phyloP scores from a whole-genome alignment of 2,329 filamentous ascomycete genomes.

The Nakataea oryzae region DNA sequence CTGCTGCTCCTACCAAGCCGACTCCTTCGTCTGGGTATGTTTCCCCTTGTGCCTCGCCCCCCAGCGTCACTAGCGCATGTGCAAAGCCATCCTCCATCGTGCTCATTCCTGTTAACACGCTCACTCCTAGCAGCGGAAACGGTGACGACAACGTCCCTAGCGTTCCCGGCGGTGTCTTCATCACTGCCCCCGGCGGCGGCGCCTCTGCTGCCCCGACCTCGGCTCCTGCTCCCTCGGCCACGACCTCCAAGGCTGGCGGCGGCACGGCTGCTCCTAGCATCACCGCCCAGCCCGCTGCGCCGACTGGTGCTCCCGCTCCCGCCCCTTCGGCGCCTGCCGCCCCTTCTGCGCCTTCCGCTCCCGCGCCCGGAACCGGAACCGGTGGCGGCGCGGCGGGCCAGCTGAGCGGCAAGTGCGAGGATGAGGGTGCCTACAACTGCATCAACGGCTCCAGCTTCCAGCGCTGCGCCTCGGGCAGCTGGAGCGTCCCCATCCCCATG shows the following conservation, averaged over 20 bases:
- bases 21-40: background rate
- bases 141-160: slow-evolving; percentile 4
- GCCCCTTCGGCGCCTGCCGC: too few species aligned
- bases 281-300: background rate
- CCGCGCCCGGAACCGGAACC: slow-evolving; percentile 14
- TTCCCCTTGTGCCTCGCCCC: background rate
- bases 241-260: slow-evolving; percentile 3
- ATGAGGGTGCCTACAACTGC: slow-evolving; percentile 50
- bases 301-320: slow-evolving; percentile 8
- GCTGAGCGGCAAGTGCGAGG: slow-evolving; percentile 24
- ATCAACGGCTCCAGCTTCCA: slow-evolving; percentile 44
- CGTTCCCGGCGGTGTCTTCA: slow-evolving; percentile 30
- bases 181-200: slow-evolving; percentile 19
- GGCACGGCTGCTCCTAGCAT: background rate
- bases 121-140: background rate
- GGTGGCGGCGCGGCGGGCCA: slow-evolving; percentile 7
- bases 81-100: background rate
- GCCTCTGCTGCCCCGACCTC: slow-evolving; percentile 1
- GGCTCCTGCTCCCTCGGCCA: background rate
- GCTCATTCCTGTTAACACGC: background rate
- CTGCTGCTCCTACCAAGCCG: background rate
- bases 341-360: too few species aligned
- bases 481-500: slow-evolving; percentile 38
- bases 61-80: background rate
- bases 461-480: slow-evolving; percentile 49